phyloP scores from a whole-genome alignment of 768 basidiomycete genomes.

The Leccinellum luteum region DNA sequence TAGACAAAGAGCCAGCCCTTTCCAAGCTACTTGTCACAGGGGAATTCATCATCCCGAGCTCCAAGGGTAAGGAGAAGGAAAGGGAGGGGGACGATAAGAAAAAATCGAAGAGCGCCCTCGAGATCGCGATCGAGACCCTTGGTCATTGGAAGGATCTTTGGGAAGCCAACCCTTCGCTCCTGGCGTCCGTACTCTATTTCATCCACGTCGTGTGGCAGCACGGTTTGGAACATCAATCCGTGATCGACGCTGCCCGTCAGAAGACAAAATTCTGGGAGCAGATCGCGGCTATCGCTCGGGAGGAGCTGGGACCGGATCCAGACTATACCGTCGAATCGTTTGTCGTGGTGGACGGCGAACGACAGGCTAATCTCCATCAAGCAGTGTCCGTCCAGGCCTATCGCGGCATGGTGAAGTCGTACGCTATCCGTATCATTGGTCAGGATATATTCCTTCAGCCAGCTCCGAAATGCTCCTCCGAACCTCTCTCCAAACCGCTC shows the following conservation, averaged over 20 bases:
- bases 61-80: conserved; percentile 40
- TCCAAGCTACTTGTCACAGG: conserved; percentile 78
- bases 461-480: conserved; percentile 37
- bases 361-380: conserved; percentile 57
- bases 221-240: conserved; percentile 64
- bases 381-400: conserved; percentile 64
- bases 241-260: conserved; percentile 54
- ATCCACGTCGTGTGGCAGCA: conserved; percentile 79
- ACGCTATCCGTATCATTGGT: conserved; percentile 70
- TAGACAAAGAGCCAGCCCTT: conserved; percentile 85
- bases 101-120: conserved; percentile 56
- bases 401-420: conserved; percentile 67
- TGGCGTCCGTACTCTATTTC: conserved; percentile 74
- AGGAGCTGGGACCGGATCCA: conserved; percentile 74
- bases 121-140: conserved; percentile 64
- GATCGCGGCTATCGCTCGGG: conserved; percentile 58
- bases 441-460: conserved; percentile 69
- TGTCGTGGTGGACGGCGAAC: conserved; percentile 34
- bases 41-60: conserved; percentile 51
- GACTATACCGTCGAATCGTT: conserved; percentile 58
- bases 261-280: conserved; percentile 68
- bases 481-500: conserved; percentile 45
- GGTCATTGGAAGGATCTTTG: conserved; percentile 71
- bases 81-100: conserved; percentile 24
- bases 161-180: conserved; percentile 72